A percentile compares a stretch with the other conserved stretches of the same genome.
Conservation (phyloP, 2,329 filamentous ascomycete species). For the Fusarium chaquense region DNA sequence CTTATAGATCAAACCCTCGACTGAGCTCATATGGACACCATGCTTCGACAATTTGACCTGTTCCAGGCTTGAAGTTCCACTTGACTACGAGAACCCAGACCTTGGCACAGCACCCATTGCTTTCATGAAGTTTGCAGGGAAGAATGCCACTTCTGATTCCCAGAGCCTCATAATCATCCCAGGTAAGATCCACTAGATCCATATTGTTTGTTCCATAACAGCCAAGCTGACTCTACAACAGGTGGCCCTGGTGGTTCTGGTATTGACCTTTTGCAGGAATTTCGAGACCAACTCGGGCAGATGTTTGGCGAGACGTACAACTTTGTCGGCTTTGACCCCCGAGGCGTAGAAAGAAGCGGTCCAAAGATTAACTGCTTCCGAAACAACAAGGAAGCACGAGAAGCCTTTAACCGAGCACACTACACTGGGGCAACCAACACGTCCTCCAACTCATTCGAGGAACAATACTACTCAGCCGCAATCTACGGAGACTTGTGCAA, state of each 20-base stretch:
- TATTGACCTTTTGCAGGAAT: not conserved
- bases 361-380: not conserved
- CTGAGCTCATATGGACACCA: not conserved
- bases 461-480: not conserved
- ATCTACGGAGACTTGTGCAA: conserved; percentile 2
- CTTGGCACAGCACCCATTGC: not conserved
- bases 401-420: not conserved
- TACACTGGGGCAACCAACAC: not conserved
- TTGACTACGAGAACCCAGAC: not conserved
- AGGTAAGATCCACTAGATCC: not conserved
- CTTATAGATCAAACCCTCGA: conserved; percentile 1
- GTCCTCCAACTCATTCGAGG: not conserved
- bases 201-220: not conserved
- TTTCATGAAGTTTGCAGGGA: not conserved
- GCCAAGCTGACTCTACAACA: not conserved
- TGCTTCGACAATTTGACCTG: not conserved
- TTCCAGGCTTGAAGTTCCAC: not conserved
- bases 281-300: not conserved
- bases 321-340: not conserved
- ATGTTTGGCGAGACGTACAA: not conserved
- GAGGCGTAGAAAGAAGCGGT: not conserved
- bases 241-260: conserved; percentile 1
- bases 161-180: not conserved
- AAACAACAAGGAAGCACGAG: not conserved
- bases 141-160: not conserved